Evolutionary conservation across 768 basidiomycete species (phyloP).

Genomic region (Xerocomellus chrysenteron): DNA sequence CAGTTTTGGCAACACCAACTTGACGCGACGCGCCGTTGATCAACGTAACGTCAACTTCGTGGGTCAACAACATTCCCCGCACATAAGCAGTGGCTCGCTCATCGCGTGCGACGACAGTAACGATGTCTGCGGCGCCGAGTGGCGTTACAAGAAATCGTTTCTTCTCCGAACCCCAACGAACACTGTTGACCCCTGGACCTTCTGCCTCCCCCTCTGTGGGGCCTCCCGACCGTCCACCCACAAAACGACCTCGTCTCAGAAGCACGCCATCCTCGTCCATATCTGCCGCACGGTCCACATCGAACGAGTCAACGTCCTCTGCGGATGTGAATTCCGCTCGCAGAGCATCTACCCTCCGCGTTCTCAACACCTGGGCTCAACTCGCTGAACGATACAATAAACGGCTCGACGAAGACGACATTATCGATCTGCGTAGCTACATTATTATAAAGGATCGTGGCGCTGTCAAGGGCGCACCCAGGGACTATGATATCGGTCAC

Average conservation of each 20-base stretch:
- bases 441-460: slow-evolving; percentile 71
- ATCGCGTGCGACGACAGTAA: slow-evolving; percentile 5
- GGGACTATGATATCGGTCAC: slow-evolving; percentile 51
- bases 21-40: slow-evolving; percentile 9
- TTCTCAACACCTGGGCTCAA: slow-evolving; percentile 63
- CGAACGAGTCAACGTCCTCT: slow-evolving; percentile 26
- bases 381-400: slow-evolving; percentile 68
- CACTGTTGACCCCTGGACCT: slow-evolving; percentile 19
- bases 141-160: neutral
- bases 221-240: slow-evolving; percentile 39
- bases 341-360: slow-evolving; percentile 50
- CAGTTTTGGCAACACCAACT: slow-evolving; percentile 13
- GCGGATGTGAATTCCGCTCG: slow-evolving; percentile 54
- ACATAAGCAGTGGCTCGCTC: slow-evolving; percentile 1
- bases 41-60: neutral
- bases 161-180: slow-evolving; percentile 12
- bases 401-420: slow-evolving; percentile 75
- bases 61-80: slow-evolving; percentile 7
- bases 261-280: slow-evolving; percentile 45
- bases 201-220: slow-evolving; percentile 30
- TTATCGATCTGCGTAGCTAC: slow-evolving; percentile 64
- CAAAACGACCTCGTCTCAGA: slow-evolving; percentile 50
- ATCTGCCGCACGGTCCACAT: slow-evolving; percentile 34
- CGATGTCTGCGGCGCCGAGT: slow-evolving; percentile 12
- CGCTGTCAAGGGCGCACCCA: slow-evolving; percentile 46